phyloP scores from a whole-genome alignment of 495 filamentous ascomycete species.

The Podospora didyma region DNA sequence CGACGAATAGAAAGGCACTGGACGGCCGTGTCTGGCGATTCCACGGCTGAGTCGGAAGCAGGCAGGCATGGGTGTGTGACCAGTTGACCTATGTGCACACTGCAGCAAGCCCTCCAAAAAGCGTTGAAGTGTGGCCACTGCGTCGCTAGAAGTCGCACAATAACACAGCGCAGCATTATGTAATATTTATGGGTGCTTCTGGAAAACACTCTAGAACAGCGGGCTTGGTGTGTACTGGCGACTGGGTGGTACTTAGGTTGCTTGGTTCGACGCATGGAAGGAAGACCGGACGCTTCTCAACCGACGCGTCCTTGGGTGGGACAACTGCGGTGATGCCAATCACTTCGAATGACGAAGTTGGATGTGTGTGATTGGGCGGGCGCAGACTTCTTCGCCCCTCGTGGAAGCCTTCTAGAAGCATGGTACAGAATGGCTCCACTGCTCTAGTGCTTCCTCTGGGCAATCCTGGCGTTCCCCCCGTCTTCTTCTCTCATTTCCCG shows the following conservation, averaged over 20 bases:
- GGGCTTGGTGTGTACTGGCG: no score
- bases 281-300: no score
- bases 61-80: no score
- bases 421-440: background rate
- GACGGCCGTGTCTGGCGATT: no score
- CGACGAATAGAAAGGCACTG: no score
- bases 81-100: no score
- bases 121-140: no score
- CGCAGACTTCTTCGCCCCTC: slow-evolving; percentile 1
- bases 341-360: background rate
- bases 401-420: slow-evolving; percentile 4
- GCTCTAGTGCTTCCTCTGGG: background rate
- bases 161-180: background rate
- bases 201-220: background rate
- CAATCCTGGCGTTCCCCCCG: background rate
- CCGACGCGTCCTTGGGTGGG: background rate
- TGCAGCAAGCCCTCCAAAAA: no score
- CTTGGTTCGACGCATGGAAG: no score
- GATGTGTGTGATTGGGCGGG: slow-evolving; percentile 1
- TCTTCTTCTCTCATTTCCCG: slow-evolving; percentile 1
- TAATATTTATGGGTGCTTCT: background rate
- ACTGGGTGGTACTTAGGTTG: no score
- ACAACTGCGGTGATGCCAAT: slow-evolving; percentile 1
- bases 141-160: no score
- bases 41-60: no score